Conservation (phyloP, 169 alveolate genomes). For the Eimeria necatrix region DNA sequence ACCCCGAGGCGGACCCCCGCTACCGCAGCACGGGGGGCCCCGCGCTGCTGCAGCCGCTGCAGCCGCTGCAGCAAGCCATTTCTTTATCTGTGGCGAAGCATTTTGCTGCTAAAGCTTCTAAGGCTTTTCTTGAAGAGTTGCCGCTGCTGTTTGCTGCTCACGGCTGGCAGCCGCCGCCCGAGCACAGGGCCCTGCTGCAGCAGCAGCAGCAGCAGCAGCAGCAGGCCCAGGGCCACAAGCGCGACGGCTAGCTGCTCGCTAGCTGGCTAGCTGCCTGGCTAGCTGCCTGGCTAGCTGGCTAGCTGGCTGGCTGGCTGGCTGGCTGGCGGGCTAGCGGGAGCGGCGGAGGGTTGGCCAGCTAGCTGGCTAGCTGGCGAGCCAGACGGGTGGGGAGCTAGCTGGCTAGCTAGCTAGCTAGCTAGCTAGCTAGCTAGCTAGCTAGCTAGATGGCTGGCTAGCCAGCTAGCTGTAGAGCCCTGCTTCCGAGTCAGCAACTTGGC, state of each 20-base stretch:
- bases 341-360: not conserved
- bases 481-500: not conserved
- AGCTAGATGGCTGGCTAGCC: not conserved
- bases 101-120: not conserved
- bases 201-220: not conserved
- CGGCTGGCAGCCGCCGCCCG: slow-evolving; percentile 52
- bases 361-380: not conserved
- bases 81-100: slow-evolving; percentile 31
- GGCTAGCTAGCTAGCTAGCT: not conserved
- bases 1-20: slow-evolving; percentile 86
- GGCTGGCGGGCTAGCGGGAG: no score
- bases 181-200: not conserved
- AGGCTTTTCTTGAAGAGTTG: slow-evolving; percentile 50
- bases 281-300: slow-evolving; percentile 7
- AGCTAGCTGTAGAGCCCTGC: not conserved
- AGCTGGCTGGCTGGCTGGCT: slow-evolving; percentile 11
- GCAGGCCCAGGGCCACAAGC: not conserved
- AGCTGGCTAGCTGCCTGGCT: slow-evolving; percentile 48
- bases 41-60: not conserved
- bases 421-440: not conserved
- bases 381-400: not conserved
- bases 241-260: not conserved
- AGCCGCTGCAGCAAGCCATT: slow-evolving; percentile 13
- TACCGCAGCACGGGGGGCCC: slow-evolving; percentile 20
- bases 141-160: not conserved